phyloP scores from a whole-genome alignment of 2,329 filamentous ascomycete species.

The Tolypocladium cylindrosporum region DNA sequence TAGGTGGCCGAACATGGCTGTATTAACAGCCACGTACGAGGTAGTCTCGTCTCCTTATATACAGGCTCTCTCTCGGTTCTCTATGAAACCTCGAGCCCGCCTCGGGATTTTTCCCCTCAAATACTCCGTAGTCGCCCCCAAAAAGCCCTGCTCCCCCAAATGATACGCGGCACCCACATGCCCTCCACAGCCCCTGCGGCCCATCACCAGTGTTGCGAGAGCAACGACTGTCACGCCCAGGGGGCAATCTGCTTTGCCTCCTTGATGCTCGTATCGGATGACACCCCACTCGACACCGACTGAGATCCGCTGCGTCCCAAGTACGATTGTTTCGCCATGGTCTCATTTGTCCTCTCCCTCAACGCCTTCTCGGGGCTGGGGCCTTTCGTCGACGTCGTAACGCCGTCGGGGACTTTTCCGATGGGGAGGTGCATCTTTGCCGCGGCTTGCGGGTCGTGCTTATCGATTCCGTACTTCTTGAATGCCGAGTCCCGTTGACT shows the following conservation, averaged over 20 bases:
- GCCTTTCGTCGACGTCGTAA: slow-evolving; percentile 34
- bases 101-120: neutral
- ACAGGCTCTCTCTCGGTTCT: neutral
- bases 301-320: slow-evolving; percentile 14
- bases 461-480: slow-evolving; percentile 31
- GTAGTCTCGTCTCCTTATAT: neutral
- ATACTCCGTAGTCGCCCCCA: neutral
- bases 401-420: slow-evolving; percentile 32
- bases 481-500: slow-evolving; percentile 33
- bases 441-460: slow-evolving; percentile 31
- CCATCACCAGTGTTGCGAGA: neutral
- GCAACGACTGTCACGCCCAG: slow-evolving; percentile 12
- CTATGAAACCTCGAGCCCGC: neutral
- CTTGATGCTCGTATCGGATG: slow-evolving; percentile 18
- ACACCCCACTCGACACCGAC: slow-evolving; percentile 26
- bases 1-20: neutral
- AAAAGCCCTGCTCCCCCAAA: neutral
- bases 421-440: slow-evolving; percentile 36
- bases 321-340: slow-evolving; percentile 17
- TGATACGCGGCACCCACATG: slow-evolving; percentile 2
- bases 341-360: slow-evolving; percentile 22
- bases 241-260: slow-evolving; percentile 20
- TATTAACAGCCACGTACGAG: too few relatives aligned
- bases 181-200: slow-evolving; percentile 1
- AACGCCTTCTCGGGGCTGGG: slow-evolving; percentile 35